phyloP scores from a whole-genome alignment of 768 basidiomycete genomes.

The Rhizopogon roseolus region DNA sequence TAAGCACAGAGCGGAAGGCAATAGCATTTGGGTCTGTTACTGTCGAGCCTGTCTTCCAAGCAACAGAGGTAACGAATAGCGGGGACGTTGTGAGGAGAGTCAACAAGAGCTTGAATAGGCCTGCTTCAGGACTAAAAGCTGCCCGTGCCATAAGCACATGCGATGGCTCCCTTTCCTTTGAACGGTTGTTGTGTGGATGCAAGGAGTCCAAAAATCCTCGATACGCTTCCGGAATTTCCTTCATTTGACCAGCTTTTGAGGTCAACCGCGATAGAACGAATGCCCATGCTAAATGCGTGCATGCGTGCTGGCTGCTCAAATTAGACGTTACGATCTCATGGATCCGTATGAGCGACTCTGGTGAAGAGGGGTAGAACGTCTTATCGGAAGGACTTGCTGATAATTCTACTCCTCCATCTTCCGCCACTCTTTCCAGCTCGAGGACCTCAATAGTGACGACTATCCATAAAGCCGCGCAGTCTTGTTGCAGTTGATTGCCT shows the following conservation, averaged over 20 bases:
- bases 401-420: slow-evolving; percentile 46
- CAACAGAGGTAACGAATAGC: slow-evolving; percentile 68
- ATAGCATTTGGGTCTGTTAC: slow-evolving; percentile 74
- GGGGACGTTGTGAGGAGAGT: slow-evolving; percentile 65
- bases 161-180: slow-evolving; percentile 55
- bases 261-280: slow-evolving; percentile 70
- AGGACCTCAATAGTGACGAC: slow-evolving; percentile 70
- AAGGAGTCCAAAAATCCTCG: slow-evolving; percentile 50
- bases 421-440: slow-evolving; percentile 68
- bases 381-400: slow-evolving; percentile 43
- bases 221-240: slow-evolving; percentile 52
- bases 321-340: slow-evolving; percentile 64
- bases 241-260: slow-evolving; percentile 37
- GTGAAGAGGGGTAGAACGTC: slow-evolving; percentile 56
- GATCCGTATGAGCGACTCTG: slow-evolving; percentile 56
- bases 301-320: slow-evolving; percentile 57
- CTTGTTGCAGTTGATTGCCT: slow-evolving; percentile 57
- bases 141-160: slow-evolving; percentile 55
- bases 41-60: slow-evolving; percentile 64
- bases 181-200: slow-evolving; percentile 34
- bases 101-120: slow-evolving; percentile 53
- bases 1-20: slow-evolving; percentile 76
- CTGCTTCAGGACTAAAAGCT: slow-evolving; percentile 53
- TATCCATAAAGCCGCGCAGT: slow-evolving; percentile 73
- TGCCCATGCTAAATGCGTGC: slow-evolving; percentile 80